Base-by-base conservation (phyloP, 805 yeast genomes). In the Clavispora phyllophila region DNA sequence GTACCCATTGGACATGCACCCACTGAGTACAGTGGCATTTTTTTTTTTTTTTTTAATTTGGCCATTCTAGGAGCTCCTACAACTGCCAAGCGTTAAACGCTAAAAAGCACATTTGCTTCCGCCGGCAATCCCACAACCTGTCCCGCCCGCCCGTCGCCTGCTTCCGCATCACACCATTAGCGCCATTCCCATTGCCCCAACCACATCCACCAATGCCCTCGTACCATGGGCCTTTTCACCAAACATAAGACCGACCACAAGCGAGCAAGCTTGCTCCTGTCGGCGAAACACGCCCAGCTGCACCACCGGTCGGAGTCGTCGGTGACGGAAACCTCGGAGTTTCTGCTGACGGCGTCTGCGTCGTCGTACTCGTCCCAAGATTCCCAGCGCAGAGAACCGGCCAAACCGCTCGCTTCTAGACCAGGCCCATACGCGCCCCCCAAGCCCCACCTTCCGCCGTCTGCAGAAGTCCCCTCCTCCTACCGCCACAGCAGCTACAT, bases 291-390 rank as follows among this genome's bases (percentile, higher is more conserved):
- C 8, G 5, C 20, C 20, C 33, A 2, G 13, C 33, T 29, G 20
- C 33, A 29, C 33, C 20, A 29, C 33, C 33, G 33, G 33, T 26
- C 40, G 19, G 34, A 22, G 31, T 23, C 32, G 22, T 38, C 45
- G 33, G 50, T 51, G 20, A 61, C 63, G 26, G 51, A 51, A 18
- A 61, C 63, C 27, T 62, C 68, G 48, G 72, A 66, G 23, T 61
- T 66, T 35, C 67, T 57, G 65, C 43, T 60, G 45, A 57, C 58
- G 14, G 54, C 54, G 13, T 62, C 68, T 17, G 59, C 57, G 32
- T 58, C 63, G 31, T 63, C 67, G 15, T 53, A 54, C 39, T 58
- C 68, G 4, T 61, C 68, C 6, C 38, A 28, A 20, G 50, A 47
- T 33, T 41, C 44, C 15, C 39, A 18, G 22, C 24, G 15, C 20